Percentiles rank a stretch among this genome's conserved stretches.
Conservation (phyloP, 2,329 filamentous ascomycete genomes). For the Fusarium sp. region DNA sequence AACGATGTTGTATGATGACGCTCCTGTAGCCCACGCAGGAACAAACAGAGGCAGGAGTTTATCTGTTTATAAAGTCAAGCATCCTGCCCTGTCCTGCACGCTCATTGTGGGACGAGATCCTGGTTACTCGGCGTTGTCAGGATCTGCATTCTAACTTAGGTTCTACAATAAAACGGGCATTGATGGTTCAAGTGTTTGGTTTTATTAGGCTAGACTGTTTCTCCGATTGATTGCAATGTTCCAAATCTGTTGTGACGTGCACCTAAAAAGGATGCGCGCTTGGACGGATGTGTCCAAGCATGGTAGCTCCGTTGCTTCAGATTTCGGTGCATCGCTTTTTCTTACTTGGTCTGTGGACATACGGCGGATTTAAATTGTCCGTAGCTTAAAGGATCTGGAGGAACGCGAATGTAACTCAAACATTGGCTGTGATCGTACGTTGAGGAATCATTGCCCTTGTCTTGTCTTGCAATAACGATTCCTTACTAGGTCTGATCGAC, state of each 20-base stretch:
- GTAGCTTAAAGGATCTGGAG: neutral
- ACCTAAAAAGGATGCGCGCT: slow-evolving; percentile 7
- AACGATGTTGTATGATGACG: neutral
- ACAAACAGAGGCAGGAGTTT: neutral
- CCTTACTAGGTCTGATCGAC: slow-evolving; percentile 28
- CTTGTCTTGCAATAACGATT: neutral
- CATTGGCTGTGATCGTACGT: neutral
- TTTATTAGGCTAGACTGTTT: slow-evolving; percentile 10
- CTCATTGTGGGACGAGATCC: slow-evolving; percentile 27
- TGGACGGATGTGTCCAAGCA: slow-evolving; percentile 8
- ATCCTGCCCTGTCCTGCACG: neutral
- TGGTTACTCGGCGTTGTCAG: slow-evolving; percentile 19
- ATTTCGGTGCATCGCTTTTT: slow-evolving; percentile 20
- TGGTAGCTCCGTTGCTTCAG: slow-evolving; percentile 15
- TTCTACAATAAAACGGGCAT: slow-evolving; percentile 12
- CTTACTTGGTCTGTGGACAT: neutral
- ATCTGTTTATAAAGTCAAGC: slow-evolving; percentile 20
- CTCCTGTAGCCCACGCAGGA: neutral
- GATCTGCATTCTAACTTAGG: neutral
- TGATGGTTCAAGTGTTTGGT: slow-evolving; percentile 1
- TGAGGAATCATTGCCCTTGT: slow-evolving; percentile 7
- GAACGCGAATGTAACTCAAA: slow-evolving; percentile 8
- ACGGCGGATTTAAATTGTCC: neutral
- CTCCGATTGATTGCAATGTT: slow-evolving; percentile 16
- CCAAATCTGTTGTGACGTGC: slow-evolving; percentile 1